A percentile compares a stretch with the other conserved stretches of the same genome.
phyloP scores from a whole-genome alignment of 176 grass and related monocot species.

The Carex myosuroides region DNA sequence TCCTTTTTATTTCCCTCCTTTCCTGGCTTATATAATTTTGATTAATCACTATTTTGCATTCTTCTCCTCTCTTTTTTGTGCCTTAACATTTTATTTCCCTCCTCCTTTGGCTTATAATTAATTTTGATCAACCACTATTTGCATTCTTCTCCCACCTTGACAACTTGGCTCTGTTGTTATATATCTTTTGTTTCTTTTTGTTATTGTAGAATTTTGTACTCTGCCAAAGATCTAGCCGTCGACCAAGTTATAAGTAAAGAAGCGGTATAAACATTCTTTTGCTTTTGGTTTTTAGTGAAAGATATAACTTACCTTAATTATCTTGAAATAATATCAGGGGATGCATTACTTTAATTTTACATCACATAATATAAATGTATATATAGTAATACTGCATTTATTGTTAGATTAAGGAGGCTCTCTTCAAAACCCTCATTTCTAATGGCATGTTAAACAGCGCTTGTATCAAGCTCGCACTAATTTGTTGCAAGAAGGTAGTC shows the following conservation, averaged over 20 bases:
- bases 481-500: slow-evolving; percentile 76
- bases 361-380: not conserved
- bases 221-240: slow-evolving; percentile 79
- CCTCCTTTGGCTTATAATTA: not conserved
- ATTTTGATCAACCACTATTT: not conserved
- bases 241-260: slow-evolving; percentile 49
- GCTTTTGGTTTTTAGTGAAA: not conserved
- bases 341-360: not conserved
- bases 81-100: no score
- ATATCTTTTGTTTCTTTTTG: not conserved
- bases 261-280: slow-evolving; percentile 28
- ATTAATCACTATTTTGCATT: not conserved
- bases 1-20: not conserved
- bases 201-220: slow-evolving; percentile 63
- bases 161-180: not conserved
- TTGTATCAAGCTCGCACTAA: slow-evolving; percentile 72
- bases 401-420: slow-evolving; percentile 71
- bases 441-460: slow-evolving; percentile 85
- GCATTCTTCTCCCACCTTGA: not conserved
- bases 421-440: slow-evolving; percentile 67
- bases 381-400: not conserved
- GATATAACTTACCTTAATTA: not conserved
- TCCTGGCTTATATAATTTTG: not conserved
- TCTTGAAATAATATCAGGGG: not conserved
- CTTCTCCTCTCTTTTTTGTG: not conserved